Percentiles rank a stretch among this genome's conserved stretches.
Evolutionary conservation across 2,329 filamentous ascomycete genomes (phyloP).

Genomic region (Colletotrichum salicis): DNA sequence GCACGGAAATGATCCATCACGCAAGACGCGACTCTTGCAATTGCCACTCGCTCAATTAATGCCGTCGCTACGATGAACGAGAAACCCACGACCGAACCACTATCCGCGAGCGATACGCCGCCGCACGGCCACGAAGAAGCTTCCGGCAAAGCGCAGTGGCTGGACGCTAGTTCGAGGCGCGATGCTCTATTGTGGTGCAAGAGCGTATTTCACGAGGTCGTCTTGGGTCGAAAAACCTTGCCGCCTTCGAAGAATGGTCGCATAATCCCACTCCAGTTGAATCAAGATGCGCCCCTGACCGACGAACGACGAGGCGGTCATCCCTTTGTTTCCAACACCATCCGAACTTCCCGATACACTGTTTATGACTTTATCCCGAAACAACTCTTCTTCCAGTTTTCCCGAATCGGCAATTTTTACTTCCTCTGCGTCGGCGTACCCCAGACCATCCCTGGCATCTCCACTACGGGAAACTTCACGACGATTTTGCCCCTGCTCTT

Average conservation of each 20-base stretch:
- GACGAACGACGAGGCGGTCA: slow-evolving; percentile 60
- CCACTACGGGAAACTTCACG: slow-evolving; percentile 79
- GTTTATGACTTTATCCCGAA: slow-evolving; percentile 86
- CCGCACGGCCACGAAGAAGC: not conserved
- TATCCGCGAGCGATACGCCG: not conserved
- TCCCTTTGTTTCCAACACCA: slow-evolving; percentile 68
- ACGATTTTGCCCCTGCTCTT: slow-evolving; percentile 79
- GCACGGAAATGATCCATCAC: not conserved
- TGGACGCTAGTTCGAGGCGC: not conserved
- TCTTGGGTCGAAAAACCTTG: slow-evolving; percentile 74
- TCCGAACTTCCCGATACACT: slow-evolving; percentile 86
- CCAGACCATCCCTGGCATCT: slow-evolving; percentile 81
- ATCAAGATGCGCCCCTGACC: slow-evolving; percentile 52
- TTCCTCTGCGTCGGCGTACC: slow-evolving; percentile 86
- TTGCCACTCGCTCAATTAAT: slow-evolving; percentile 19
- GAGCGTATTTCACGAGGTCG: slow-evolving; percentile 54
- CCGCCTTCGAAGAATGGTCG: slow-evolving; percentile 78
- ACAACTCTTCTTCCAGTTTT: slow-evolving; percentile 86
- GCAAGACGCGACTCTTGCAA: not conserved
- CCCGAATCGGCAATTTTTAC: slow-evolving; percentile 87
- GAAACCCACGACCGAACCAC: not conserved
- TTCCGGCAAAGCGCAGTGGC: not conserved
- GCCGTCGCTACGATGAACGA: slow-evolving; percentile 11
- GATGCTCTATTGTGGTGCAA: slow-evolving; percentile 38
- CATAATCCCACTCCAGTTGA: slow-evolving; percentile 55